These are phyloP conservation scores for Colletotrichum eleusines DNA, from an alignment of 2,329 filamentous ascomycete species.

Conservation along the genomic window DNA sequence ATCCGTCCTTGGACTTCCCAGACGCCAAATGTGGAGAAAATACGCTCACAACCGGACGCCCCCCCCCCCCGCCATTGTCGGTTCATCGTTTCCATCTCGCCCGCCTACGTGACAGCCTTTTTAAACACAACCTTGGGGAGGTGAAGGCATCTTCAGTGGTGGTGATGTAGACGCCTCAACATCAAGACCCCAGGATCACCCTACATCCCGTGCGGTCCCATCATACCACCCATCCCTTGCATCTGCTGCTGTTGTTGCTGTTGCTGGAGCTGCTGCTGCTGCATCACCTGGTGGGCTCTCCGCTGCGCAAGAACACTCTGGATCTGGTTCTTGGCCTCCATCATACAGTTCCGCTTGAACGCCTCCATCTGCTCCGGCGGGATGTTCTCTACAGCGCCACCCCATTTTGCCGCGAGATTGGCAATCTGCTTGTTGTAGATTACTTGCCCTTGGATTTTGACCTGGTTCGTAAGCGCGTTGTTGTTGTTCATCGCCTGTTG, in stretches of 20 bases:
- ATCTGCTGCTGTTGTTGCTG: slow-evolving; percentile 54
- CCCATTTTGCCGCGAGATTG: slow-evolving; percentile 52
- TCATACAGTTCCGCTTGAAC: slow-evolving; percentile 58
- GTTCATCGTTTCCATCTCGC: neutral
- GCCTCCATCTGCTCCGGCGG: slow-evolving; percentile 59
- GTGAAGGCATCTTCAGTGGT: neutral
- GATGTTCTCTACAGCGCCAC: slow-evolving; percentile 56
- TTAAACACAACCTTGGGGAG: neutral
- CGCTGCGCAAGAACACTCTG: slow-evolving; percentile 50
- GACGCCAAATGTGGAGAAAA: slow-evolving; percentile 32
- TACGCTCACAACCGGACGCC: slow-evolving; percentile 23
- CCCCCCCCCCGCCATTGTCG: neutral
- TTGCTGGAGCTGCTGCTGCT: slow-evolving; percentile 55
- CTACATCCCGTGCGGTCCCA: slow-evolving; percentile 64
- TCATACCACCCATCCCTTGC: slow-evolving; percentile 67
- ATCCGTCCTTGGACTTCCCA: slow-evolving; percentile 14
- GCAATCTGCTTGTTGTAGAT: slow-evolving; percentile 57
- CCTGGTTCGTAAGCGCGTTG: slow-evolving; percentile 46
- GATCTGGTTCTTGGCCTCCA: slow-evolving; percentile 54
- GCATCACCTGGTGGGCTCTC: slow-evolving; percentile 52
- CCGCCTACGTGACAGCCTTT: neutral
- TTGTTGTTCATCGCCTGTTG: slow-evolving; percentile 52
- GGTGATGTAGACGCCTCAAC: neutral
- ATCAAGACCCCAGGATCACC: neutral
- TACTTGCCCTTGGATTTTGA: slow-evolving; percentile 51